Base-by-base conservation (phyloP, 345 rosid genomes). In the Gossypium longicalyx region DNA sequence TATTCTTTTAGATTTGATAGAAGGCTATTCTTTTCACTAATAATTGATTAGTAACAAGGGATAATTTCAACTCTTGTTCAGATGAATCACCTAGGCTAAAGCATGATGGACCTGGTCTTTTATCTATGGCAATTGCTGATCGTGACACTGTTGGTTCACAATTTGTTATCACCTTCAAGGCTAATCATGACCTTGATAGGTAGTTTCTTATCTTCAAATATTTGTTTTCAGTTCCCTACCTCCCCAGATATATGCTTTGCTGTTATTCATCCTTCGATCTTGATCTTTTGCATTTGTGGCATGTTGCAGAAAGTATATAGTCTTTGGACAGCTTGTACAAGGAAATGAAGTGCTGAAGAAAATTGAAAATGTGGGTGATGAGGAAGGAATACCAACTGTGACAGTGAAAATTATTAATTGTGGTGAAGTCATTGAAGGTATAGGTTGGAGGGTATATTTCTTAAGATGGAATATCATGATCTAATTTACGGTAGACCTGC, bases 121-220 rank as follows among this genome's bases (percentile, higher is more conserved):
- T 95, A 65, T 89, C 98, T 6, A 91, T 93, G 99, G 41, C 95
- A 59, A 78, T 89, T 62, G 80, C 92, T 67, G 89, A 90, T 74
- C 97, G 99, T 54, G 97, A 93, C 80, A 76, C 83, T 65, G 74
- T 90, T 41, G 99, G 99, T 60, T 95, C 99, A 76, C 97, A 93
- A 23, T 95, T 95, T 78, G 77, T 82, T 49, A 78, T 95, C 45
- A 95, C 98, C 69, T 93, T 95, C 74, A 85, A 85, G 86, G 88
- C 94, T 19, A 84, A 88, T 80, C 94, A 87, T 72, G 86, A 85
- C 63, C 91, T 95, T 79, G 98, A 95, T 80, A 87, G 98, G 99
- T 90, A 67, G 25, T n/a, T 70, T 23, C 51, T 68, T 76, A 69
- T 38, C 66, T 3, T 53, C 49, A 34, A 34, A 34, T 34, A 34